Conservation (phyloP, 768 basidiomycete species). For the Boletus edulis region DNA sequence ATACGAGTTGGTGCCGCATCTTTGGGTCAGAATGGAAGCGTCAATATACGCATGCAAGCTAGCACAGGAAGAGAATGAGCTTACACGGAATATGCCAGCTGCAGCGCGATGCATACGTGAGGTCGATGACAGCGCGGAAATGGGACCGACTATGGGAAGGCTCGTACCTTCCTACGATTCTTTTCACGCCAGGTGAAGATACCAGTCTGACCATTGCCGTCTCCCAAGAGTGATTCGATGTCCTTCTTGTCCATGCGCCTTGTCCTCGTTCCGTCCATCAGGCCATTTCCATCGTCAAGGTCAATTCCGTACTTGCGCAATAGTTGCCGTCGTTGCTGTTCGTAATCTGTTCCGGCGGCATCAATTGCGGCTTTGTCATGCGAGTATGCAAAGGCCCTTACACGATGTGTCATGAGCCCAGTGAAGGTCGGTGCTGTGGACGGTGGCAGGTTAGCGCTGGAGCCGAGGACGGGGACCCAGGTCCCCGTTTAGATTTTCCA, state of each 20-base stretch:
- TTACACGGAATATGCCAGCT: constrained; percentile 90
- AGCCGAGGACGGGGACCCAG: constrained; percentile 12
- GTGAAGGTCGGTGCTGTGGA: constrained; percentile 78
- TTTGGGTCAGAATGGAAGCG: constrained; percentile 39
- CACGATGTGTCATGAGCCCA: constrained; percentile 97
- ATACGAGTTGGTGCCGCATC: constrained; percentile 84
- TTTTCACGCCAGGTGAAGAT: constrained; percentile 96
- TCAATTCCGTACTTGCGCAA: constrained; percentile 94
- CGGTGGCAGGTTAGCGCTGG: constrained; percentile 19
- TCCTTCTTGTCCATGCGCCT: constrained; percentile 80
- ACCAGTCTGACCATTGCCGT: constrained; percentile 75
- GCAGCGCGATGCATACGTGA: constrained; percentile 23
- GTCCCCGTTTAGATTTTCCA: constrained; percentile 24
- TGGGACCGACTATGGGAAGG: constrained; percentile 29
- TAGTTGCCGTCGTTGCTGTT: constrained; percentile 86
- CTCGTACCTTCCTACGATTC: constrained; percentile 79
- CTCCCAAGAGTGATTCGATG: constrained; percentile 80
- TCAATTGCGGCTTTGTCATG: constrained; percentile 13
- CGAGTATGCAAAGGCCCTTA: constrained; percentile 30
- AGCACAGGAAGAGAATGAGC: constrained; percentile 32
- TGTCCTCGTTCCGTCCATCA: constrained; percentile 67
- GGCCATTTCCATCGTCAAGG: constrained; percentile 72
- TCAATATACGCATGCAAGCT: constrained; percentile 14
- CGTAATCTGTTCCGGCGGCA: constrained; percentile 64
- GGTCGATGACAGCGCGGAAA: constrained; percentile 23